These are phyloP conservation scores for Cryptococcus depauperatus DNA, from an alignment of 1,284 basidiomycete species.

Conservation along the genomic window DNA sequence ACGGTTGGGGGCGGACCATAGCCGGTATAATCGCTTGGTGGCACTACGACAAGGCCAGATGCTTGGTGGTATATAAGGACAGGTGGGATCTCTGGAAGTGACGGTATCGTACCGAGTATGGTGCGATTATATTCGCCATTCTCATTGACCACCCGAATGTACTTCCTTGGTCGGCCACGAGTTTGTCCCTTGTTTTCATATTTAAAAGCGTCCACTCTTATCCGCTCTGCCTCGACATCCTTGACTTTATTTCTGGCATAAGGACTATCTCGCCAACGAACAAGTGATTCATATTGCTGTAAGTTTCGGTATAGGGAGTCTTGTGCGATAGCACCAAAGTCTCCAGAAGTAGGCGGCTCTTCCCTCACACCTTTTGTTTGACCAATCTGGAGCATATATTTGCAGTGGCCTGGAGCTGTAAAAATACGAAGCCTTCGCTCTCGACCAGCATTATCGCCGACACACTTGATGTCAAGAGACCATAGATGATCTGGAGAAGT, in stretches of 20 bases:
- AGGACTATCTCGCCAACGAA: conserved; percentile 27
- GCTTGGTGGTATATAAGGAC: background rate
- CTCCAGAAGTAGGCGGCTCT: conserved; percentile 11
- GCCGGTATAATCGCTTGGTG: too few species aligned
- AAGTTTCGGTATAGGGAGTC: too few species aligned
- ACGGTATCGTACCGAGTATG: background rate
- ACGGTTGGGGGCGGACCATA: background rate
- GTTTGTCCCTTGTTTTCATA: background rate
- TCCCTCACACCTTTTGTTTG: conserved; percentile 17
- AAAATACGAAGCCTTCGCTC: conserved; percentile 32
- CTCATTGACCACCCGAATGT: background rate
- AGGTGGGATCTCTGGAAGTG: background rate
- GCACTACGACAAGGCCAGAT: background rate
- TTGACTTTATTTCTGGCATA: conserved; percentile 5
- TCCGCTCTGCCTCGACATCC: background rate
- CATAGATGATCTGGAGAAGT: conserved; percentile 26
- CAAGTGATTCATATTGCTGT: too few species aligned
- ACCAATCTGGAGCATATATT: conserved; percentile 8
- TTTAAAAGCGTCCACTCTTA: background rate
- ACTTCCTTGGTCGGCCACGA: background rate
- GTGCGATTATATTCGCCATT: background rate
- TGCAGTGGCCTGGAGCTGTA: conserved; percentile 18
- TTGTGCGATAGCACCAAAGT: too few species aligned
- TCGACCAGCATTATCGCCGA: conserved; percentile 29
- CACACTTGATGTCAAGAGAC: conserved; percentile 13